These are phyloP conservation scores for Picochlorum costavermella DNA, from an alignment of 139 green algal genomes.

Conservation along the genomic window DNA sequence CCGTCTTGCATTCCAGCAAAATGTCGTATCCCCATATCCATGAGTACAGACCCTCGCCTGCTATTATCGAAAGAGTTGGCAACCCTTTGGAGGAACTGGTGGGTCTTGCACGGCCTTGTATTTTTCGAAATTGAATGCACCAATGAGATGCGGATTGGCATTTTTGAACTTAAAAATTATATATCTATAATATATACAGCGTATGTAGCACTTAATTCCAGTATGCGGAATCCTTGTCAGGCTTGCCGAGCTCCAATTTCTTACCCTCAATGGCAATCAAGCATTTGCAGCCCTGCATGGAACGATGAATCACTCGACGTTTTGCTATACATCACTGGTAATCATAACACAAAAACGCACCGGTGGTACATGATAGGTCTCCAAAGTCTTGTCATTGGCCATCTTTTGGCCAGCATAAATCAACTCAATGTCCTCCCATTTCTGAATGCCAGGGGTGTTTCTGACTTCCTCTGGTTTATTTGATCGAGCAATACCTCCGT, in stretches of 20 bases:
- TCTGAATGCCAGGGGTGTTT: constrained; percentile 66
- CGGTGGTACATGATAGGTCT: constrained; percentile 75
- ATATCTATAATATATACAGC: too few relatives aligned
- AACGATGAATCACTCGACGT: background rate
- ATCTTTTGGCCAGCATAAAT: constrained; percentile 77
- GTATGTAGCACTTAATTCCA: constrained; percentile 61
- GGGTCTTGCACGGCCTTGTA: too few relatives aligned
- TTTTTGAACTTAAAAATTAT: too few relatives aligned
- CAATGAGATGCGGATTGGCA: too few relatives aligned
- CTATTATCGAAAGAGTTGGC: too few relatives aligned
- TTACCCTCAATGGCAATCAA: constrained; percentile 79
- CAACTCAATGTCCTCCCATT: constrained; percentile 70
- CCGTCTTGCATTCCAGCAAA: too few relatives aligned
- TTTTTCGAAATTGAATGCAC: too few relatives aligned
- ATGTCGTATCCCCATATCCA: too few relatives aligned
- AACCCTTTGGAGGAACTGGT: background rate
- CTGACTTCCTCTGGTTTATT: constrained; percentile 65
- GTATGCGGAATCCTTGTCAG: constrained; percentile 72
- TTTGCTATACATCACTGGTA: too few relatives aligned
- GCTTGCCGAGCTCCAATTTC: constrained; percentile 61
- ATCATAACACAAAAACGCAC: constrained; percentile 24
- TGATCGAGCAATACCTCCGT: constrained; percentile 68
- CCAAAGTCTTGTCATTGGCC: constrained; percentile 51
- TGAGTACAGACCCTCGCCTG: too few relatives aligned
- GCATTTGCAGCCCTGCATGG: constrained; percentile 67